Percentiles rank a stretch among this genome's conserved stretches.
Evolutionary conservation across 208 protist genomes (phyloP).

Genomic region (Crithidia thermophila): DNA sequence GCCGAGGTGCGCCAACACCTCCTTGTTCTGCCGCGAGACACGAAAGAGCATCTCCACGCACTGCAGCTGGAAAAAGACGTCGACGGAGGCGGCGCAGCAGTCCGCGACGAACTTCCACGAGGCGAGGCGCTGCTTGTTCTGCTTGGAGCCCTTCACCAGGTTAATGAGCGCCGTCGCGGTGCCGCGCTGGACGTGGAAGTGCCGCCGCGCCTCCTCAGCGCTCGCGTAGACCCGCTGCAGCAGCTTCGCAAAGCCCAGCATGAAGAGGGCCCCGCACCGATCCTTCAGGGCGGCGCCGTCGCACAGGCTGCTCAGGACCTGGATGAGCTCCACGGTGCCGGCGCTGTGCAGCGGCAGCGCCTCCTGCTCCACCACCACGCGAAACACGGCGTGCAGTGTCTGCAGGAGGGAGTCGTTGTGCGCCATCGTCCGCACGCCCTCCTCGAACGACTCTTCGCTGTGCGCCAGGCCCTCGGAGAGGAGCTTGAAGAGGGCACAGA

Average conservation of each 20-base stretch:
- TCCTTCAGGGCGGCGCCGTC: slow-evolving; percentile 85
- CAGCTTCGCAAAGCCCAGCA: slow-evolving; percentile 60
- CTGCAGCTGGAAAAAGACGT: slow-evolving; percentile 93
- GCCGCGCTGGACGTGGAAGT: slow-evolving; percentile 75
- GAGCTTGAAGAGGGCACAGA: slow-evolving; percentile 80
- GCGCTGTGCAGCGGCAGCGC: slow-evolving; percentile 66
- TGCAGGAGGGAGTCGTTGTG: slow-evolving; percentile 68
- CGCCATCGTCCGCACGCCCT: slow-evolving; percentile 71
- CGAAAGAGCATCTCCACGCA: slow-evolving; percentile 92
- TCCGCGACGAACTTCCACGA: slow-evolving; percentile 82
- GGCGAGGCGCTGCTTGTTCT: slow-evolving; percentile 80
- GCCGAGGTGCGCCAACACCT: slow-evolving; percentile 48
- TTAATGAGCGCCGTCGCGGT: slow-evolving; percentile 89
- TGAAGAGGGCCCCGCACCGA: slow-evolving; percentile 73
- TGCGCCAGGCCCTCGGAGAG: slow-evolving; percentile 84
- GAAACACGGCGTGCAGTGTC: slow-evolving; percentile 70
- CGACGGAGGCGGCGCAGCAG: slow-evolving; percentile 67
- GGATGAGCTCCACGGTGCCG: slow-evolving; percentile 77
- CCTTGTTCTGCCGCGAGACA: slow-evolving; percentile 73
- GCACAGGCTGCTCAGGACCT: slow-evolving; percentile 80
- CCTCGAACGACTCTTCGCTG: slow-evolving; percentile 69
- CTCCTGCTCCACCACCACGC: slow-evolving; percentile 55
- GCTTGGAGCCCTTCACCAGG: slow-evolving; percentile 87
- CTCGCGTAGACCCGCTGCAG: slow-evolving; percentile 65
- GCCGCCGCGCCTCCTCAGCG: slow-evolving; percentile 43